Base-by-base conservation (phyloP, 2,329 filamentous ascomycete species). In the Phialophora expanda region DNA sequence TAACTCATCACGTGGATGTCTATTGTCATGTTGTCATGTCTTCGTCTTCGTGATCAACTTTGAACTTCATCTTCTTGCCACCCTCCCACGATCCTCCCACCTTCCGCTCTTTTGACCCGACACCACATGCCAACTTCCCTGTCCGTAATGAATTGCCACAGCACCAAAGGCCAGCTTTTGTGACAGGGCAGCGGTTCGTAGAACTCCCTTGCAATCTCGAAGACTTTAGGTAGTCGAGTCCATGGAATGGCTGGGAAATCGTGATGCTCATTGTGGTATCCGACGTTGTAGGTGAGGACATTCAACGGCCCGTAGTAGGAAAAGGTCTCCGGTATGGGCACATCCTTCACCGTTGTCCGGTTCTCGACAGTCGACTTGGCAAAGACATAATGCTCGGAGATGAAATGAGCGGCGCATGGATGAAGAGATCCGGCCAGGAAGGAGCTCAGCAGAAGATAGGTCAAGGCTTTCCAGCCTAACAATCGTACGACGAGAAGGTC, bases 191-290 rank as follows among this genome's bases (percentile, higher is more conserved):
- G 81, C 66, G 91, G 90, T 70, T 90, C 87, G 80, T 99, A 99
- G 76, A 97, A 99, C 79, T 98, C 95, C 70, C 85, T 85, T 0
- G 95, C 95, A 64, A 96, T 90, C 69, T 87, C 81, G 75, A 93
- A 88, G 61, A 99, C 83, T 75, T 84, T 84, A 62, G 89, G 90
- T 46, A 99, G 85, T 34, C 90, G 85, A 9, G 93, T 97, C 95
- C 95, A 99, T 0, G 95, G 94, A 55, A 99, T 87, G 56, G 95
- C 95, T 11, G 95, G 95, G 81, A 99, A 99, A 79, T 99, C 95
- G 78, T 99, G 95, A 80, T 99, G 95, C 83, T 99, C 95, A 77
- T 99, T 99, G 83, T 99, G 95, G 75, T 97, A 82, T 61, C 95
- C 95, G 54, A 99, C 95, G 74, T 99, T 99, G 84, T 98, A 99